Evolutionary conservation across 495 filamentous ascomycete species (phyloP), one percentile per base, ranked within the genome.

Genomic region (Xylaria cubensis): DNA sequence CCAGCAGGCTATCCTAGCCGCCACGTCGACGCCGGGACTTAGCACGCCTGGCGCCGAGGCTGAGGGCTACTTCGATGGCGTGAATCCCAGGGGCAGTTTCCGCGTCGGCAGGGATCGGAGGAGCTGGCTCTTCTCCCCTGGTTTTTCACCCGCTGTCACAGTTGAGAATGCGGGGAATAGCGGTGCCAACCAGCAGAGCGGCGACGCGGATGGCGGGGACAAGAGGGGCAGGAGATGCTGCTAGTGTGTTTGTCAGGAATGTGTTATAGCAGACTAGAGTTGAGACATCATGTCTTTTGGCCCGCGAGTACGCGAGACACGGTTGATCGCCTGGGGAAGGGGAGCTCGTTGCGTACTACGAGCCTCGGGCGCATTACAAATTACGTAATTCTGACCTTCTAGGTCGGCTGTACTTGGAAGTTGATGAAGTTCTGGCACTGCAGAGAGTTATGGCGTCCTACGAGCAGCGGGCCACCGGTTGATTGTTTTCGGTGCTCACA

Each of bases 101-200:
- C 81, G 89, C 41, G 86, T 91, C 3, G 89, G 89, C 4, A 84
- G 86, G 70, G 90, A 92, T 75, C 78, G 90, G 59, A 78, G 88
- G 59, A 91, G 89, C 74, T 92, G 90, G 90, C 74, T 92, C 32
- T 85, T 86, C 67, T 79, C 79, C 29, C 84, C 83, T 39, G 84
- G 82, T 0, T 87, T 92, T 58, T 88, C 88, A 21, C 81, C 83
- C 8, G 85, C 85, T 7, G 84, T 84, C 12, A 81, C 80, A 1
- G 81, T 82, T n/a, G 81, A 78, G 46, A 79, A 79, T 55, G 78
- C 81, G 42, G 83, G 77, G 0, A 78, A 77, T 26, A 76, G 70
- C 64, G 74, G 73, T 17, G 77, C 72, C 24, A 70, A 80, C 61
- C 79, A 80, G 69, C 76, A 77, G 70, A 67, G 74, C 34, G 66